Percentiles rank a stretch among this genome's conserved stretches.
phyloP scores from a whole-genome alignment of 106 monocot species.

The Iris macrosiphon region DNA sequence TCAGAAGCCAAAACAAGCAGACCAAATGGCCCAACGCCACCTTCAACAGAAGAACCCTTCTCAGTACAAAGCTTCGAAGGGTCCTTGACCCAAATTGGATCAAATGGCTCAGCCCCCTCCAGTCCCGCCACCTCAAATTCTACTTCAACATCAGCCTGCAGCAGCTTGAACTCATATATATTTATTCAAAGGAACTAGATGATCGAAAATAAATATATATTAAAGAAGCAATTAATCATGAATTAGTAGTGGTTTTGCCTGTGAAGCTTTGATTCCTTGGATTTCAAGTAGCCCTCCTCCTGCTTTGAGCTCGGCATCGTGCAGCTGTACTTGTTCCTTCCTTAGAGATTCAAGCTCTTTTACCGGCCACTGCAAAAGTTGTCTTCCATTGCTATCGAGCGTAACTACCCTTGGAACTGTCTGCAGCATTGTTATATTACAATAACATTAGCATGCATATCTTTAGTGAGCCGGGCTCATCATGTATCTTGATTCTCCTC shows the following conservation, averaged over 20 bases:
- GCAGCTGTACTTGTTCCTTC: slow-evolving; percentile 9
- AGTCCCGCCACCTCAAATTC: slow-evolving; percentile 44
- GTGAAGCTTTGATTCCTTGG: slow-evolving; percentile 30
- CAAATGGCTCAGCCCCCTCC: slow-evolving; percentile 33
- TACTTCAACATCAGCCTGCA: slow-evolving; percentile 74
- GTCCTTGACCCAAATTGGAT: slow-evolving; percentile 22
- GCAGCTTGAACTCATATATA: no score
- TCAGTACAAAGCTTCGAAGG: slow-evolving; percentile 16
- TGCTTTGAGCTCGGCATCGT: neutral
- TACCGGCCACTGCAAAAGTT: slow-evolving; percentile 75
- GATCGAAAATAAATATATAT: no score
- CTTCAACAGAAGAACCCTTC: slow-evolving; percentile 11
- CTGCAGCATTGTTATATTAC: slow-evolving; percentile 17
- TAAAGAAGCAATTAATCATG: no score
- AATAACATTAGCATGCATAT: no score
- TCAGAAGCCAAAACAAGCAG: slow-evolving; percentile 37
- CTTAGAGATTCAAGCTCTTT: slow-evolving; percentile 67
- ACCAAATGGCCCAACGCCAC: slow-evolving; percentile 49
- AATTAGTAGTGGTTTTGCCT: no score
- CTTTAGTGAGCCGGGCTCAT: no score
- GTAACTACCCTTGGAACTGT: slow-evolving; percentile 58
- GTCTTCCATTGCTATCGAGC: slow-evolving; percentile 41
- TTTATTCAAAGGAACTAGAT: no score
- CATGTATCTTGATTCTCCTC: no score
- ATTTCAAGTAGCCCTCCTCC: slow-evolving; percentile 11